Evolutionary conservation across 768 basidiomycete genomes (phyloP), one percentile per base, ranked within the genome.

Genomic region (Kwoniella dendrophila): DNA sequence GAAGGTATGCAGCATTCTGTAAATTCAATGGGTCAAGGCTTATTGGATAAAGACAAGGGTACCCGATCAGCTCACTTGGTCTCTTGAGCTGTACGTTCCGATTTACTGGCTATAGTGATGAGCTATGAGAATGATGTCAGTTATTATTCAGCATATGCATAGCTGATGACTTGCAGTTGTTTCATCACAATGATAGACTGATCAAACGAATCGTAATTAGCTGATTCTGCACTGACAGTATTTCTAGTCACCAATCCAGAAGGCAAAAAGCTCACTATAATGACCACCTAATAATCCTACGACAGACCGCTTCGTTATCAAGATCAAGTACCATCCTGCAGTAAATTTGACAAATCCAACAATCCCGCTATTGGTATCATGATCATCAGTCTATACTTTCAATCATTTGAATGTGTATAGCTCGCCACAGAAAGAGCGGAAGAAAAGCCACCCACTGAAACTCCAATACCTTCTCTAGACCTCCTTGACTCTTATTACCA

Each of bases 221-320:
- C 56, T 30, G 12, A 10, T 24, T n/a, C 8, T 40, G 18, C 22
- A 14, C 26, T 49, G 38, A 32, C 12, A 32, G 45, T 26, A 30
- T 4, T 1, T 29, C 16, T 26, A 30, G 4, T 29, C 11, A 12
- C 20, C n/a, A 12, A 30, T 12, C 8, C 24, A 11, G n/a, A n/a
- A n/a, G n/a, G n/a, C n/a, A n/a, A n/a, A n/a, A n/a, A n/a, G 61
- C 77, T 64, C 53, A 78, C 77, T 82, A 72, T 96, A 96, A 75
- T 97, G 93, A 0, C 95, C 95, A 6, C 94, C 96, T 8, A 99
- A 82, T 4, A 99, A 84, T 0, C 93, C 92, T 40, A 98, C 94
- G 6, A 92, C 89, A 7, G 90, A 89, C 41, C 93, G 86, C 76
- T 94, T 91, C 48, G 90, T 86, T 66, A 98, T 87, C 22, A 92